phyloP scores from a whole-genome alignment of 2,329 filamentous ascomycete genomes.

The Penicillium occitanis region DNA sequence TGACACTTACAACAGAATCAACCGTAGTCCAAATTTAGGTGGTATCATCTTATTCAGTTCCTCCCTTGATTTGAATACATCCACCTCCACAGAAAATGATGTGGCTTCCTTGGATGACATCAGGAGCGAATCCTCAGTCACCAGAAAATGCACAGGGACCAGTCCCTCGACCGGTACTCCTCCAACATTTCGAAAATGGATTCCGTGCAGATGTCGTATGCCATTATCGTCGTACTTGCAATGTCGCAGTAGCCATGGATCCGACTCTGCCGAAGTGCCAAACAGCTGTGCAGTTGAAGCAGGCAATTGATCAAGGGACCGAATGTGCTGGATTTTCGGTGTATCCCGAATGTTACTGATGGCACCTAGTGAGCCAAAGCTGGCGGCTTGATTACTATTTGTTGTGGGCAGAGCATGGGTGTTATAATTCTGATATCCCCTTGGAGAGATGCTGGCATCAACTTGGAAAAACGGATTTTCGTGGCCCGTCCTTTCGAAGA shows the following conservation, averaged over 20 bases:
- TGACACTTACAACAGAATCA: slow-evolving; percentile 4
- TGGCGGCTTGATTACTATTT: background rate
- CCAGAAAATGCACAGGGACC: slow-evolving; percentile 33
- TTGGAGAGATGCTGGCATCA: background rate
- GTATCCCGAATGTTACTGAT: slow-evolving; percentile 19
- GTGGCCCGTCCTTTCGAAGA: background rate
- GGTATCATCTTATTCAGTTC: slow-evolving; percentile 13
- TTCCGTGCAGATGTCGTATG: slow-evolving; percentile 36
- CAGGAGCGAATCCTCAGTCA: slow-evolving; percentile 16
- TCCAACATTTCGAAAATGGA: slow-evolving; percentile 41
- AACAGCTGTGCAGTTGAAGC: slow-evolving; percentile 33
- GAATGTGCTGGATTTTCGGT: slow-evolving; percentile 25
- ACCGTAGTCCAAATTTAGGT: background rate
- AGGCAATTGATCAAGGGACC: slow-evolving; percentile 32
- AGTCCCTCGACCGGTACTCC: slow-evolving; percentile 36
- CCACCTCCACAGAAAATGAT: background rate
- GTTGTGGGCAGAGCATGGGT: background rate
- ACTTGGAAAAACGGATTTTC: background rate
- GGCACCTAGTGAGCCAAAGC: slow-evolving; percentile 8
- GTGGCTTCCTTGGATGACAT: slow-evolving; percentile 15
- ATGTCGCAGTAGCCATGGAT: slow-evolving; percentile 39
- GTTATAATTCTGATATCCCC: background rate
- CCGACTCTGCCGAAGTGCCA: slow-evolving; percentile 36
- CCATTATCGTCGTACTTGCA: slow-evolving; percentile 40
- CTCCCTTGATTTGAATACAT: slow-evolving; percentile 14